Percentiles rank a stretch among this genome's conserved stretches.
These are phyloP conservation scores for Plectosphaerella plurivora DNA, from an alignment of 2,329 filamentous ascomycete genomes.

Conservation along the genomic window DNA sequence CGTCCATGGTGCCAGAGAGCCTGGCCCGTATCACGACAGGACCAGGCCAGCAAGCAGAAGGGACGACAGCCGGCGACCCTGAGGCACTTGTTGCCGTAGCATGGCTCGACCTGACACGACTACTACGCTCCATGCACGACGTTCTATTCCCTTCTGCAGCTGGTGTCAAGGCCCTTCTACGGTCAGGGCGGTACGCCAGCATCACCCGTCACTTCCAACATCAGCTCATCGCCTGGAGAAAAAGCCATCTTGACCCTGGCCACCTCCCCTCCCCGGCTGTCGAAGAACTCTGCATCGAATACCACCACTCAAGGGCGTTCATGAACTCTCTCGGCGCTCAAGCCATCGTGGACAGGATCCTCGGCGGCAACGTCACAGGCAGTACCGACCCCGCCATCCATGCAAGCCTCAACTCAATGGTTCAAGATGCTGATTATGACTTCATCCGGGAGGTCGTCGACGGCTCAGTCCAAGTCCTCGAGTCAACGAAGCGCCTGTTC, in stretches of 20 bases:
- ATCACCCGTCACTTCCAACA: slow-evolving; percentile 8
- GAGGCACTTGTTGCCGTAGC: background rate
- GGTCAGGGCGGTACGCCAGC: slow-evolving; percentile 38
- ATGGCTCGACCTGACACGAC: background rate
- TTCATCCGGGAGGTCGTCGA: slow-evolving; percentile 54
- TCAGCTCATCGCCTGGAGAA: background rate
- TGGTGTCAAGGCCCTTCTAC: slow-evolving; percentile 30
- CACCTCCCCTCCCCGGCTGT: background rate
- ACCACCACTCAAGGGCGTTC: slow-evolving; percentile 35
- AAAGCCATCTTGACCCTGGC: background rate
- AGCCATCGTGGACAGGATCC: slow-evolving; percentile 49
- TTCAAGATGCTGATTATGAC: slow-evolving; percentile 43
- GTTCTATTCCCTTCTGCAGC: background rate
- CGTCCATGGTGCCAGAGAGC: background rate
- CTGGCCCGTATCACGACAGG: background rate
- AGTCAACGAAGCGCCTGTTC: slow-evolving; percentile 42
- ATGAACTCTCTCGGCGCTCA: slow-evolving; percentile 48
- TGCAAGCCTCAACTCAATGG: slow-evolving; percentile 25
- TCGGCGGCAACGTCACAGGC: slow-evolving; percentile 19
- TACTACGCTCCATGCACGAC: background rate
- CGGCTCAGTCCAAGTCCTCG: slow-evolving; percentile 44
- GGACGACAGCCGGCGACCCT: background rate
- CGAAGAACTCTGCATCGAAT: slow-evolving; percentile 46
- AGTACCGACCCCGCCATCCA: slow-evolving; percentile 16
- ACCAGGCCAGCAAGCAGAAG: background rate